Evolutionary conservation across 2,329 filamentous ascomycete genomes (phyloP), one percentile per base, ranked within the genome.

Genomic region (Podosphaera aphanis): DNA sequence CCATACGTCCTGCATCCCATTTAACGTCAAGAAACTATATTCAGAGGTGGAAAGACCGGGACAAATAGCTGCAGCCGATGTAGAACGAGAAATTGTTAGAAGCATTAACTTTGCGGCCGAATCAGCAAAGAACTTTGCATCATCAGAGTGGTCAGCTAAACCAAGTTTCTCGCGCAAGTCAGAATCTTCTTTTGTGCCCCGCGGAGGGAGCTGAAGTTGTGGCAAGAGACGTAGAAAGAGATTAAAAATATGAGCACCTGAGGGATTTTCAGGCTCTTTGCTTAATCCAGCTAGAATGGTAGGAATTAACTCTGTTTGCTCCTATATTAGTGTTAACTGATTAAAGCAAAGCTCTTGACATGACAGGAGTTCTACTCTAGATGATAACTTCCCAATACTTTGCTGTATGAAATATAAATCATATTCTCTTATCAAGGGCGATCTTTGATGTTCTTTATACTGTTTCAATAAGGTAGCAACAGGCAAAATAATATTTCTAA

Each of bases 361-460:
- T n/a, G 15, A 4, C 8, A 37, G 11, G 31, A n/a, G 72, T 59
- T 51, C 46, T 47, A 63, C 62, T 15, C 63, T 60, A 10, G 68
- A 60, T 2, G 69, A 66, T 18, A 82, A 61, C 43, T 77, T 68
- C 44, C 70, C 69, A 39, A 83, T 66, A 35, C 88, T 90, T 58
- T 93, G 83, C 56, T 92, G 83, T 33, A 94, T 80, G 58, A 93
- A 93, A 16, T 81, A 69, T 36, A 95, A 66, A 61, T 95, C 86
- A 54, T 94, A 81, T 58, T 93, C 83, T 51, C 83, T 79, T 51
- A 98, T 74, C 33, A 94, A 68, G 1, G 77, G 66, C 11, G 77
- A 79, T 35, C 75, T 68, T 33, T 74, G 53, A 43, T 61, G 74
- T 19, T 82, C 74, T 61, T 92, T 93, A 68, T 93, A 94, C 60